phyloP scores from a whole-genome alignment of 2,329 filamentous ascomycete genomes.

The Dothideomycetidae sp. region DNA sequence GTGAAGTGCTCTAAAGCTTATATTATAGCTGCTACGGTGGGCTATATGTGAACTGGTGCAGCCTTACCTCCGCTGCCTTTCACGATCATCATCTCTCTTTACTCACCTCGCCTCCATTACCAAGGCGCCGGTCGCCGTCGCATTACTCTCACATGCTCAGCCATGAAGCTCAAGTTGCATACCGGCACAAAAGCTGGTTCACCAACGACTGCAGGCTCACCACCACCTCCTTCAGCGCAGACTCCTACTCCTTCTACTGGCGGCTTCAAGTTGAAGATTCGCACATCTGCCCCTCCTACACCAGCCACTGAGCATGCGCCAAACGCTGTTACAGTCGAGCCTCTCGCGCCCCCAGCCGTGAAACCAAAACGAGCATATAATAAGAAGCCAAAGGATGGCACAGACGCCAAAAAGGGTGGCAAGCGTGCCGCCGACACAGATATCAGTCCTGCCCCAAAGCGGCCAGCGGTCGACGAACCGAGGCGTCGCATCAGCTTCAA shows the following conservation, averaged over 20 bases:
- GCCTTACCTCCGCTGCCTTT: background rate
- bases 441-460: slow-evolving; percentile 21
- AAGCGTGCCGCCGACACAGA: slow-evolving; percentile 23
- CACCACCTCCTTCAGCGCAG: slow-evolving; percentile 11
- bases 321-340: slow-evolving; percentile 20
- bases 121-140: slow-evolving; percentile 1
- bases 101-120: background rate
- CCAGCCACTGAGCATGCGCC: slow-evolving; percentile 17
- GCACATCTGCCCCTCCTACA: slow-evolving; percentile 14
- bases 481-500: slow-evolving; percentile 21
- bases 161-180: slow-evolving; percentile 15
- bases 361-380: slow-evolving; percentile 13
- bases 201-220: slow-evolving; percentile 10
- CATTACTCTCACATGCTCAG: background rate
- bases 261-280: slow-evolving; percentile 29
- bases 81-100: background rate
- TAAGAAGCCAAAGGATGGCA: slow-evolving; percentile 21
- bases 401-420: slow-evolving; percentile 22
- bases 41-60: background rate
- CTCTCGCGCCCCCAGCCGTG: slow-evolving; percentile 18
- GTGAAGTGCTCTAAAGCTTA: too few species aligned
- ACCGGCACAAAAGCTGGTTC: slow-evolving; percentile 10
- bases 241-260: slow-evolving; percentile 13
- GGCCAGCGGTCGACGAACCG: slow-evolving; percentile 15
- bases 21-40: too few species aligned